Percentiles rank a stretch among this genome's conserved stretches.
phyloP scores from a whole-genome alignment of 805 yeast species.

The Scheffersomyces lignosus region DNA sequence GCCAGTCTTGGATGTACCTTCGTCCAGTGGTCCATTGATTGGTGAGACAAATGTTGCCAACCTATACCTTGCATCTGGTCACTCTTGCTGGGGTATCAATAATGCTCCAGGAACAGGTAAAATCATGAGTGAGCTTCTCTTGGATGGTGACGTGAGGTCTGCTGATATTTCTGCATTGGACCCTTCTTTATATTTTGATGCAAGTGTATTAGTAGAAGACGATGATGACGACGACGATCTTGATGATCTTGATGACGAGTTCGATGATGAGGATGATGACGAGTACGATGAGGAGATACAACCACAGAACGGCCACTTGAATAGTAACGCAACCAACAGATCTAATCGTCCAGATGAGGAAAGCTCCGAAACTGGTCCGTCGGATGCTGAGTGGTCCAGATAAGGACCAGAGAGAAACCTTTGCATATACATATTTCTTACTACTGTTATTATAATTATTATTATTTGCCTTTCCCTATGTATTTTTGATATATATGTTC shows the following conservation, averaged over 20 bases:
- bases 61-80: slow-evolving; percentile 84
- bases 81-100: slow-evolving; percentile 98
- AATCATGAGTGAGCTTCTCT: slow-evolving; percentile 78
- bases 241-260: slow-evolving; percentile 12
- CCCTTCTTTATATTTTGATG: slow-evolving; percentile 86
- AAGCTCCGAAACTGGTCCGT: not conserved
- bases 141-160: slow-evolving; percentile 78
- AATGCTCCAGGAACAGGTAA: slow-evolving; percentile 98
- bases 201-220: slow-evolving; percentile 44
- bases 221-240: slow-evolving; percentile 10
- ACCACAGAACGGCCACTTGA: not conserved
- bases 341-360: not conserved
- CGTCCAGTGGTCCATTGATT: slow-evolving; percentile 87
- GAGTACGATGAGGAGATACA: slow-evolving; percentile 4
- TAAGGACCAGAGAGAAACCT: not conserved
- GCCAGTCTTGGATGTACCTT: slow-evolving; percentile 92
- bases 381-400: not conserved
- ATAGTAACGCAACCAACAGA: not conserved
- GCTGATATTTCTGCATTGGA: slow-evolving; percentile 82
- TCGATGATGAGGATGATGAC: slow-evolving; percentile 7
- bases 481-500: not conserved
- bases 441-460: no score
- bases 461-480: no score
- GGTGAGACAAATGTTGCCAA: slow-evolving; percentile 89
- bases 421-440: no score